phyloP scores from a whole-genome alignment of 2,329 filamentous ascomycete species.

The Talaromyces atroroseus region DNA sequence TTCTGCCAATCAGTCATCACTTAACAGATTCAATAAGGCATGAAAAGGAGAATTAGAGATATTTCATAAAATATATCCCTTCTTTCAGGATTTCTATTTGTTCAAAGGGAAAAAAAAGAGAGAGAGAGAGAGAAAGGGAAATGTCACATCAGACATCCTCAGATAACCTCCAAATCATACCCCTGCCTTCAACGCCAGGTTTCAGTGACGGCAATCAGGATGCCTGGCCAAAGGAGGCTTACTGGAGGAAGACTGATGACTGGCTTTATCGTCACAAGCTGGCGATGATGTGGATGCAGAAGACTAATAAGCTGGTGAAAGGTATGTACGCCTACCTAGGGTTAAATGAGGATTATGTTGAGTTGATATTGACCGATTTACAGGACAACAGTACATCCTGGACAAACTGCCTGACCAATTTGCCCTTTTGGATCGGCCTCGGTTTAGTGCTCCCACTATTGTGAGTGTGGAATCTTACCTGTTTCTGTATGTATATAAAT shows the following conservation, averaged over 20 bases:
- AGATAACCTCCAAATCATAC: constrained; percentile 17
- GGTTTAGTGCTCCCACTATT: constrained; percentile 31
- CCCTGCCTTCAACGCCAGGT: constrained; percentile 27
- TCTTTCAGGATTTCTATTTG: neutral
- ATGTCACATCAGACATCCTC: neutral
- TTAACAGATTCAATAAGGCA: neutral
- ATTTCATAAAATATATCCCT: no score
- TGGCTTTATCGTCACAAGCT: constrained; percentile 44
- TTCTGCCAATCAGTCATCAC: neutral
- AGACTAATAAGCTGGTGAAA: constrained; percentile 32
- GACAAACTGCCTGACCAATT: constrained; percentile 53
- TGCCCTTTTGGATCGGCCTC: constrained; percentile 45
- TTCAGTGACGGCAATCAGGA: constrained; percentile 35
- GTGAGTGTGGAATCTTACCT: constrained; percentile 22
- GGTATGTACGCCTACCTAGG: constrained; percentile 25
- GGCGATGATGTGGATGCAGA: constrained; percentile 45
- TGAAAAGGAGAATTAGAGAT: neutral
- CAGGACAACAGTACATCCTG: constrained; percentile 46
- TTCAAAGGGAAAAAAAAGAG: neutral
- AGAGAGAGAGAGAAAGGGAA: neutral
- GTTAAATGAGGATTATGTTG: neutral
- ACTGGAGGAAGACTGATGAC: constrained; percentile 35
- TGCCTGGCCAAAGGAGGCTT: constrained; percentile 33
- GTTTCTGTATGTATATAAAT: neutral
- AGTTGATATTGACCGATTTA: neutral